These are phyloP conservation scores for Verticillium klebahnii DNA, from an alignment of 2,329 filamentous ascomycete genomes.

Conservation along the genomic window DNA sequence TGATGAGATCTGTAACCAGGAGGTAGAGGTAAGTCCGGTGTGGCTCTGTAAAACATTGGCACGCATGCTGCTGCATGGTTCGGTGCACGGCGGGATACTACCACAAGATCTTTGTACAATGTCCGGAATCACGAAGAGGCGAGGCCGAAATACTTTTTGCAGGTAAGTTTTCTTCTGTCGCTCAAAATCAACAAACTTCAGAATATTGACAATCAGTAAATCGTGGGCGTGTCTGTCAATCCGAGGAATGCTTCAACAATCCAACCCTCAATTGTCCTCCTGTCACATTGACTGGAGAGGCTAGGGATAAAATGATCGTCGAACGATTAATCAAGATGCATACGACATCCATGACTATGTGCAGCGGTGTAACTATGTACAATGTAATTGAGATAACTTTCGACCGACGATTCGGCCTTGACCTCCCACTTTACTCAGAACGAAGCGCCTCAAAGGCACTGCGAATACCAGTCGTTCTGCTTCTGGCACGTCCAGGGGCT, in stretches of 20 bases:
- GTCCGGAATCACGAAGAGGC: not conserved
- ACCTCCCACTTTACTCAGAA: not conserved
- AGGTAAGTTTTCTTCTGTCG: not conserved
- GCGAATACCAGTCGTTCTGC: conserved; percentile 13
- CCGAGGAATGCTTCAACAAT: no score
- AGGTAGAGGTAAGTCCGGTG: no score
- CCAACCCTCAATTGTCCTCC: not conserved
- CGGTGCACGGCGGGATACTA: not conserved
- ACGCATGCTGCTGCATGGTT: not conserved
- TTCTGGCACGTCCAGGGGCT: conserved; percentile 11
- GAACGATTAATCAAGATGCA: not conserved
- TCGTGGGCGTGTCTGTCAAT: no score
- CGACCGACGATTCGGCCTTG: not conserved
- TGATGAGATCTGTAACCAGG: not conserved
- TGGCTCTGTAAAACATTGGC: not conserved
- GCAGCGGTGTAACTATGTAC: not conserved
- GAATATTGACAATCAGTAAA: not conserved
- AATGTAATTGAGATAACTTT: not conserved
- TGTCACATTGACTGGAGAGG: no score
- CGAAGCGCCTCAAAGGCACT: conserved; percentile 8
- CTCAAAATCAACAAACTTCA: no score
- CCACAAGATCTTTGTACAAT: not conserved
- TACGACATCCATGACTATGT: not conserved
- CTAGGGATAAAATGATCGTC: no score
- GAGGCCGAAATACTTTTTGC: not conserved